phyloP scores from a whole-genome alignment of 2,329 filamentous ascomycete species.

The Exserohilum turcica region DNA sequence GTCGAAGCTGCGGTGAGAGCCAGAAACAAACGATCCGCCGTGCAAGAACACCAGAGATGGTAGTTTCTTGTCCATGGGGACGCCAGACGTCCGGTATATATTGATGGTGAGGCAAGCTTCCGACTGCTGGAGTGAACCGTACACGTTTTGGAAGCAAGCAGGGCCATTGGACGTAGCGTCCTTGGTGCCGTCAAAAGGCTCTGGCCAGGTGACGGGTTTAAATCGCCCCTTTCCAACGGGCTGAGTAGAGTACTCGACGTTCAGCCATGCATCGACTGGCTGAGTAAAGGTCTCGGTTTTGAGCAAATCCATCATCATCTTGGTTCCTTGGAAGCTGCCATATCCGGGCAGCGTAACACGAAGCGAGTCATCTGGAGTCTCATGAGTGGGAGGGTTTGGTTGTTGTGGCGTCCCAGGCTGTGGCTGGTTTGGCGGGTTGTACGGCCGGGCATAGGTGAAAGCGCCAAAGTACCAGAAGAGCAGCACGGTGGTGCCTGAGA shows the following conservation, averaged over 20 bases:
- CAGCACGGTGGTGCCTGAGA: constrained; percentile 22
- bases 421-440: not conserved
- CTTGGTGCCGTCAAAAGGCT: constrained; percentile 49
- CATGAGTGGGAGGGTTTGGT: constrained; percentile 9
- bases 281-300: constrained; percentile 38
- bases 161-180: constrained; percentile 50
- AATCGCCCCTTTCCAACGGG: constrained; percentile 51
- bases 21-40: constrained; percentile 40
- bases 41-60: constrained; percentile 41
- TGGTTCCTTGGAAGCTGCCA: constrained; percentile 50
- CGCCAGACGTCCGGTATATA: constrained; percentile 35
- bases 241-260: constrained; percentile 55
- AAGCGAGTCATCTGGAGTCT: constrained; percentile 22
- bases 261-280: constrained; percentile 56
- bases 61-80: constrained; percentile 35
- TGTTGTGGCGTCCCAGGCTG: constrained; percentile 12
- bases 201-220: constrained; percentile 49
- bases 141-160: constrained; percentile 53
- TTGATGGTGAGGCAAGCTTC: constrained; percentile 45
- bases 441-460: constrained; percentile 18
- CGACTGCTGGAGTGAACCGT: constrained; percentile 26
- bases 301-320: constrained; percentile 44
- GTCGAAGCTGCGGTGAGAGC: constrained; percentile 41
- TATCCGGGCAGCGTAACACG: constrained; percentile 48
- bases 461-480: constrained; percentile 33